These are phyloP conservation scores for Tetrahymena malaccensis DNA, from an alignment of 73 alveolate species.

Conservation along the genomic window DNA sequence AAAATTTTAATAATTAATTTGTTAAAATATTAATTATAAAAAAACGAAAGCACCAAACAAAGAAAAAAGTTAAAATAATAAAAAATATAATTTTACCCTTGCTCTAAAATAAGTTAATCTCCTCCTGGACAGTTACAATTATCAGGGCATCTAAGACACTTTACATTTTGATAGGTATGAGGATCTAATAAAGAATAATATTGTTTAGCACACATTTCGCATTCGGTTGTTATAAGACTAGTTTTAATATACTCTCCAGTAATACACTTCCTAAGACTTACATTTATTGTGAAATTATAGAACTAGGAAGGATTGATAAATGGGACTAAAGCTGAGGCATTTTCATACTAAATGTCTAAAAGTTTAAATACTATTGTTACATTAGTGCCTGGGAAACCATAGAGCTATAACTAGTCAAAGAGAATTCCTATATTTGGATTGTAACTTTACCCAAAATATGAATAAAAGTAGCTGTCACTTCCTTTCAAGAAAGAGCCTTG, in stretches of 20 bases:
- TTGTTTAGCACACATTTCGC: neutral
- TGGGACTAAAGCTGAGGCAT: neutral
- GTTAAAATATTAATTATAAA: neutral
- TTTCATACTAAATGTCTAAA: neutral
- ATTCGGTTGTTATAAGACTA: neutral
- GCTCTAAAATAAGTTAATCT: neutral
- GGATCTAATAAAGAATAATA: neutral
- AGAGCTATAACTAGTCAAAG: neutral
- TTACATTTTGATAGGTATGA: neutral
- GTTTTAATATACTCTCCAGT: neutral
- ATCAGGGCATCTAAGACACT: neutral
- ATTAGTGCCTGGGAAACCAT: neutral
- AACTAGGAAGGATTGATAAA: neutral
- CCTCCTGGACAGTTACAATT: neutral
- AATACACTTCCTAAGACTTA: neutral
- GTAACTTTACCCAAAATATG: neutral
- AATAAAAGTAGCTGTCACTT: neutral
- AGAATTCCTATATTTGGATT: neutral
- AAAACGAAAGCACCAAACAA: too few relatives aligned
- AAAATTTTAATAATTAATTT: neutral
- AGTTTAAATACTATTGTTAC: neutral
- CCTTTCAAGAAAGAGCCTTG: neutral
- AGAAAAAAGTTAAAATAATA: too few relatives aligned
- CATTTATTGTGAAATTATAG: neutral
- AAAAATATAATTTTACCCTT: neutral